phyloP scores from a whole-genome alignment of 164 flowering plant species.

The Nelumbo lutea region DNA sequence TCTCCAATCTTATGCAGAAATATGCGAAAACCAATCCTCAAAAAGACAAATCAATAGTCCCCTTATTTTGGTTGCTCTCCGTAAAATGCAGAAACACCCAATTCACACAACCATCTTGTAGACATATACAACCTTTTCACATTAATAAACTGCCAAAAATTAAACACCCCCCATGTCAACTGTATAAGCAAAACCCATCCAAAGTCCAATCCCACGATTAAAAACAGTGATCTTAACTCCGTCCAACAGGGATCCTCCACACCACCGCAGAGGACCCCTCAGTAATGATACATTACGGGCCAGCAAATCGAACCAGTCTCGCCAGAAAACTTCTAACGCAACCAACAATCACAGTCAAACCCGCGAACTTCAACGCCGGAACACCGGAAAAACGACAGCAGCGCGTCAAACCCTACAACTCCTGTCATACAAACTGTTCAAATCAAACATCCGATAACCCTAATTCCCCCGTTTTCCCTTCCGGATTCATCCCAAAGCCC shows the following conservation, averaged over 20 bases:
- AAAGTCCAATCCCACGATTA: background rate
- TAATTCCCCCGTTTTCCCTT: background rate
- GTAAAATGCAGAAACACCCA: constrained; percentile 2
- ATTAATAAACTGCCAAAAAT: constrained; percentile 2
- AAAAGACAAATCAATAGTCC: background rate
- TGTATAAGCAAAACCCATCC: background rate
- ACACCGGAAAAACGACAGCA: background rate
- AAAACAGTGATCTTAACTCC: constrained; percentile 7
- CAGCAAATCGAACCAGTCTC: constrained; percentile 25
- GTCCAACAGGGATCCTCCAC: constrained; percentile 55
- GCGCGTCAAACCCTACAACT: background rate
- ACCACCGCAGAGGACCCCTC: constrained; percentile 50
- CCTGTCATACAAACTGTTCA: background rate
- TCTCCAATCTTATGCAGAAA: constrained; percentile 6
- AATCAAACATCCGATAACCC: background rate
- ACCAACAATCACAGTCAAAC: background rate
- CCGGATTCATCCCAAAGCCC: background rate
- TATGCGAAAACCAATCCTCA: background rate
- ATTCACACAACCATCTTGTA: constrained; percentile 5
- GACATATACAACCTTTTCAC: background rate
- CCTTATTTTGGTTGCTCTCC: background rate
- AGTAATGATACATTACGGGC: constrained; percentile 30
- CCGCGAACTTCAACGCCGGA: background rate
- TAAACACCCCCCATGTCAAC: constrained; percentile 2
- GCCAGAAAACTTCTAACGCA: background rate